Base-by-base conservation (phyloP, 192 early-diverging fungal species). In the Coemansia sp. region DNA sequence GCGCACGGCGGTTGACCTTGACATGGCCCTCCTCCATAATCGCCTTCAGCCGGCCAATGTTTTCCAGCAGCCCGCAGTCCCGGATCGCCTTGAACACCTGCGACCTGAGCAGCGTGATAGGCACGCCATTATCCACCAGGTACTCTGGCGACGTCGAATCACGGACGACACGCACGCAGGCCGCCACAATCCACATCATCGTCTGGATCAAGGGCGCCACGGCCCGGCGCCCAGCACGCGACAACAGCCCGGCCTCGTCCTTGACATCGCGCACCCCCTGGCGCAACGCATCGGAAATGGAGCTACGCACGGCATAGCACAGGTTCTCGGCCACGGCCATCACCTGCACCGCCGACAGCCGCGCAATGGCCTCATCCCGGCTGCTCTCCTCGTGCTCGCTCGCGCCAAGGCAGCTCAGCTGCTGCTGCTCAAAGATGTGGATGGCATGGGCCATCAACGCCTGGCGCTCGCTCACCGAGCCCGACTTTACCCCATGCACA, bases 341-440 rank as follows among this genome's bases (percentile, higher is more conserved):
- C 13, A 60, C 28, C 25, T 56, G 33, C 20, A 19, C 26, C 10
- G 60, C 60, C 4, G 67, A 63, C 8, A 62, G 22, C 8, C 51
- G 49, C 18, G 56, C 51, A 12, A 64, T 22, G 17, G 22, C 6
- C 1, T 23, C 27, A 1, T 53, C 56, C 30, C 54, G 55, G 30
- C 39, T 21, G 7, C 12, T 18, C 11, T 47, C 43, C 49, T 52
- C 65, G n/a, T n/a, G n/a, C 8, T 37, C 55, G 16, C n/a, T 35
- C 2, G 47, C 20, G 12, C 35, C 28, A 2, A 70, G 49, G 38
- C 60, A 43, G 32, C 43, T 28, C 12, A 63, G 58, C 16, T 41
- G 67, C 51, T 70, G 67, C 40, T 43, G 60, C 67, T 70, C 67
- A 27, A 70, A 39, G 47, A 70, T 11, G 14, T 59, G 60, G 3